Base-by-base conservation (phyloP, 768 basidiomycete genomes). In the Vararia minispora region DNA sequence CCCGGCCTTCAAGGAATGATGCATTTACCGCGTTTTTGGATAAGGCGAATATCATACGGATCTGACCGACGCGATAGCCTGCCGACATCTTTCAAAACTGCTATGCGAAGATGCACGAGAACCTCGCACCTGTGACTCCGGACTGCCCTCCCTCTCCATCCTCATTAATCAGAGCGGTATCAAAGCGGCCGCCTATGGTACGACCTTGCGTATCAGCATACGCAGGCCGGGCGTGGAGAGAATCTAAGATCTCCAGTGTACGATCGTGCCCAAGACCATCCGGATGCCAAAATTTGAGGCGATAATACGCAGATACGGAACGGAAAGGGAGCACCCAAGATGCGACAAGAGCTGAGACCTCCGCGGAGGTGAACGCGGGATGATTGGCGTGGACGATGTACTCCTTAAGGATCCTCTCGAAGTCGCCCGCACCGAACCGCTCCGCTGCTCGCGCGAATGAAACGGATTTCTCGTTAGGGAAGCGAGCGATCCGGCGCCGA, bases 211-310 rank as follows among this genome's bases (percentile, higher is more conserved):
- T 42, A 33, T 56, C 45, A 13, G 1, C 16, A 13, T 21, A 49
- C 48, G n/a, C 21, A 3, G 60, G 59, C 25, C 55, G 34, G 5
- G 44, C 52, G 46, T 66, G 59, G 5, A 61, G 45, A n/a, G 52
- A 36, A 40, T 65, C 61, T 6, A 53, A 30, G 13, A 48, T 47
- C 33, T 32, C 28, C 0, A 36, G 38, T 3, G n/a, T 24, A 22
- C 42, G 22, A 10, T 41, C 28, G 28, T 37, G 28, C 4, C 32
- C 13, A n/a, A n/a, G n/a, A n/a, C n/a, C n/a, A n/a, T n/a, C n/a
- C n/a, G n/a, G n/a, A n/a, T n/a, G n/a, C n/a, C 6, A 35, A 30
- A 8, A 23, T 21, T 28, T 61, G 57, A 60, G 49, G 14, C 46
- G 50, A 45, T 64, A 55, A 37, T 45, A 69, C 1, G 62, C 54